Evolutionary conservation across 2,329 filamentous ascomycete species (phyloP).

Genomic region (Microcyclospora pomicola): DNA sequence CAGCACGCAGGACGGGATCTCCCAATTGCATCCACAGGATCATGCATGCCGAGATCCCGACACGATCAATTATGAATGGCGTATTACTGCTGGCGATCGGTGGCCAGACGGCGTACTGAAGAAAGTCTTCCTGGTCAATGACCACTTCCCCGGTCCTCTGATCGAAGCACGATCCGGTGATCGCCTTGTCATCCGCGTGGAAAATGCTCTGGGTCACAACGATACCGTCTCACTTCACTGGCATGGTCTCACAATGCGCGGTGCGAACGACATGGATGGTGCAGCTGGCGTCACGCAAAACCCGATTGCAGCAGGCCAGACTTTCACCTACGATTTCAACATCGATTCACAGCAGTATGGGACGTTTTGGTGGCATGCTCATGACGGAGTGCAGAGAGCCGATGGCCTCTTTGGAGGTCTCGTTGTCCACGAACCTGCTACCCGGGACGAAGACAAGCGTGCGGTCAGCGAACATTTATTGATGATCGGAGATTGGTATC

Average conservation of each 20-base stretch:
- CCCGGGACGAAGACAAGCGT: neutral
- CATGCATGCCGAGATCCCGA: constrained; percentile 9
- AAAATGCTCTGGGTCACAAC: constrained; percentile 27
- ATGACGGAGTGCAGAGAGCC: constrained; percentile 29
- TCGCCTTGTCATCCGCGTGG: constrained; percentile 29
- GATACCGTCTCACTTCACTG: constrained; percentile 30
- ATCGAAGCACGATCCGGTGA: constrained; percentile 37
- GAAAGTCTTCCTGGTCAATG: constrained; percentile 37
- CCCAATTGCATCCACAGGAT: constrained; percentile 8
- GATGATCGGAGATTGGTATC: constrained; percentile 39
- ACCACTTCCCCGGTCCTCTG: constrained; percentile 37
- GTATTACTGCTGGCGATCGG: constrained; percentile 7
- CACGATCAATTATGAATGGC: constrained; percentile 8
- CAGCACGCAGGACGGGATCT: neutral
- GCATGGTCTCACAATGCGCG: constrained; percentile 27
- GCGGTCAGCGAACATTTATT: constrained; percentile 26
- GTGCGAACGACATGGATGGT: constrained; percentile 14
- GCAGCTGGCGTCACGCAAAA: constrained; percentile 15
- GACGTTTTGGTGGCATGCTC: constrained; percentile 38
- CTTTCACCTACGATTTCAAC: constrained; percentile 26
- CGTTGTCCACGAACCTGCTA: constrained; percentile 30
- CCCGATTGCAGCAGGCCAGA: constrained; percentile 10
- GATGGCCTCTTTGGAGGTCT: constrained; percentile 37
- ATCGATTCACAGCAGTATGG: constrained; percentile 24
- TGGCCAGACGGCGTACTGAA: constrained; percentile 37